phyloP scores from a whole-genome alignment of 768 basidiomycete genomes.

The Lyophyllum shimeji region DNA sequence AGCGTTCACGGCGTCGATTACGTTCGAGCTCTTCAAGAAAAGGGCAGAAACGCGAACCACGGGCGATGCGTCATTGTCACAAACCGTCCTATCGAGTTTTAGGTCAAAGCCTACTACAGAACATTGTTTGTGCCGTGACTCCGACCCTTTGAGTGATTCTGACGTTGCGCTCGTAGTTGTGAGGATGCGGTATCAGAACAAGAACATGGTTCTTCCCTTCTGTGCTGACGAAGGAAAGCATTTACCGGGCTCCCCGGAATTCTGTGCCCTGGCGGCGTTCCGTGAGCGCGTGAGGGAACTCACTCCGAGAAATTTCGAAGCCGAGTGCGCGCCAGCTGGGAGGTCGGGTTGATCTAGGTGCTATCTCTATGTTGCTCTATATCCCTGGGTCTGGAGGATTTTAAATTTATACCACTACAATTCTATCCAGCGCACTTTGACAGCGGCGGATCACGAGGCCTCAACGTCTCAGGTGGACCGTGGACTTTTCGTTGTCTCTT shows the following conservation, averaged over 20 bases:
- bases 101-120: slow-evolving; percentile 29
- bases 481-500: no score
- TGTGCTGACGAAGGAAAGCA: slow-evolving; percentile 70
- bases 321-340: slow-evolving; percentile 53
- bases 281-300: slow-evolving; percentile 59
- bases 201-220: slow-evolving; percentile 57
- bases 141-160: not conserved
- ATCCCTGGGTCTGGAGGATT: not conserved
- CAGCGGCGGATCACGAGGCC: no score
- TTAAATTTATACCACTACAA: not conserved
- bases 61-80: slow-evolving; percentile 26
- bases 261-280: slow-evolving; percentile 71
- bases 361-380: not conserved
- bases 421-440: not conserved
- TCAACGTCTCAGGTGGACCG: no score
- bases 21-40: slow-evolving; percentile 70
- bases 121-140: slow-evolving; percentile 36
- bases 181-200: slow-evolving; percentile 78
- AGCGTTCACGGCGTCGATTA: slow-evolving; percentile 70
- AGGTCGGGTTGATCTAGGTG: slow-evolving; percentile 10
- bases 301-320: slow-evolving; percentile 64
- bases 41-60: slow-evolving; percentile 2
- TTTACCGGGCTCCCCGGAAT: slow-evolving; percentile 66
- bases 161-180: slow-evolving; percentile 39
- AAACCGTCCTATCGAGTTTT: slow-evolving; percentile 42